Base-by-base conservation (phyloP, 805 yeast species). In the Metschnikowia reukaufii region DNA sequence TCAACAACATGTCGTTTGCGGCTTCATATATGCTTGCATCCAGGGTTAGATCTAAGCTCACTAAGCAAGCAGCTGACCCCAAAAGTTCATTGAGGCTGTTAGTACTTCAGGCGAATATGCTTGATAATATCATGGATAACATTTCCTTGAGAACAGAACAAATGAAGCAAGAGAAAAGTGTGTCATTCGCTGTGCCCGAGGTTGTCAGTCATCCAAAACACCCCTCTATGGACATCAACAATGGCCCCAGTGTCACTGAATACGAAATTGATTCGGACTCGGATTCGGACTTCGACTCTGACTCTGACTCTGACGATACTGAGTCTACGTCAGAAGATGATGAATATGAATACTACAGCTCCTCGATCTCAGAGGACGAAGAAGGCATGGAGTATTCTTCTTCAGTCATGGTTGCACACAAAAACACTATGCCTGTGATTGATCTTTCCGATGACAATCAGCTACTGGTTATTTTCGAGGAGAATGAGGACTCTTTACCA, bases 21-120 rank as follows among this genome's bases (percentile, higher is more conserved):
- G 79, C 81, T 49, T 70, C 86, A 5, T 84, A 81, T 63, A 58
- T 78, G 12, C 71, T 84, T 44, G 89, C 89, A 19, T 75, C 84
- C 34, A 76, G 72, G 55, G 91, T 85, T 30, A 80, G 85, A 59
- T 57, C 73, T 16, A 84, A 83, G 66, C 74, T 84, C 20, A 81
- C 86, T 36, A 70, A 66, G 45, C 87, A 84, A 56, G 87, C 88
- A 5, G 63, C 77, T 20, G 73, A 74, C 52, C 76, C 77, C 12
- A 84, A 82, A 55, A 77, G 83, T 27, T 68, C 80, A 44, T 70
- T 84, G 42, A 72, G 86, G 40, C 67, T 72, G 42, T 71, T 84
- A 33, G 88, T 84, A 3, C 74, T 81, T 34, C 90, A 85, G 63
- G 89, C 90, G 17, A 85, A 84, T 62, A 67, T 85, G 70, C 72